These are phyloP conservation scores for Penicillium angulare DNA, from an alignment of 495 filamentous ascomycete genomes.

Conservation along the genomic window DNA sequence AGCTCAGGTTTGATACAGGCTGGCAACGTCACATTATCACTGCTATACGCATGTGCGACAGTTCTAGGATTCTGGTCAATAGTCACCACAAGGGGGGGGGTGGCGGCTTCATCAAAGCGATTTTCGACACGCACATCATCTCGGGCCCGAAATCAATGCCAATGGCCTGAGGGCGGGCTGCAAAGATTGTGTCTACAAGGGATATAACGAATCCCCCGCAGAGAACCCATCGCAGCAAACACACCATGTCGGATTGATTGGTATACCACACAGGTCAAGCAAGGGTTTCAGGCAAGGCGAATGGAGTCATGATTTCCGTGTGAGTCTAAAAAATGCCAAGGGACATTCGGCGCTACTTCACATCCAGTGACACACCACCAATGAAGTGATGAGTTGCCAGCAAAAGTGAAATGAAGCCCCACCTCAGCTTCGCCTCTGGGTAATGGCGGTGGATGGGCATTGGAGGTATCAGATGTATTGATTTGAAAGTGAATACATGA, in stretches of 20 bases:
- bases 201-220: slow-evolving; percentile 1
- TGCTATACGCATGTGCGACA: slow-evolving; percentile 6
- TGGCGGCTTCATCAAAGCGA: not conserved
- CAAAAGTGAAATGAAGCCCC: slow-evolving; percentile 2
- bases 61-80: slow-evolving; percentile 6
- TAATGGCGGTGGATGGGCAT: slow-evolving; percentile 8
- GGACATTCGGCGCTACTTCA: slow-evolving; percentile 4
- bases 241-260: not conserved
- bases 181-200: slow-evolving; percentile 5
- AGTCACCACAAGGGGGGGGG: not conserved
- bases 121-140: slow-evolving; percentile 6
- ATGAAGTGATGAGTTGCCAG: slow-evolving; percentile 6
- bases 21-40: slow-evolving; percentile 5
- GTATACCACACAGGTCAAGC: not conserved
- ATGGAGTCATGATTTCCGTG: not conserved
- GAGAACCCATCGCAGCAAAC: not conserved
- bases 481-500: slow-evolving; percentile 5
- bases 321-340: not conserved
- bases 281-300: not conserved
- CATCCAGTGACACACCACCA: slow-evolving; percentile 4
- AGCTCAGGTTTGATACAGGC: slow-evolving; percentile 6
- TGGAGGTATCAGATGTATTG: slow-evolving; percentile 5
- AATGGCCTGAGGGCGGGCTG: slow-evolving; percentile 4
- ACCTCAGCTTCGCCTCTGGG: not conserved
- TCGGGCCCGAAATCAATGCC: slow-evolving; percentile 5